phyloP scores from a whole-genome alignment of 2,329 filamentous ascomycete genomes.

The Alternaria gansuensis region DNA sequence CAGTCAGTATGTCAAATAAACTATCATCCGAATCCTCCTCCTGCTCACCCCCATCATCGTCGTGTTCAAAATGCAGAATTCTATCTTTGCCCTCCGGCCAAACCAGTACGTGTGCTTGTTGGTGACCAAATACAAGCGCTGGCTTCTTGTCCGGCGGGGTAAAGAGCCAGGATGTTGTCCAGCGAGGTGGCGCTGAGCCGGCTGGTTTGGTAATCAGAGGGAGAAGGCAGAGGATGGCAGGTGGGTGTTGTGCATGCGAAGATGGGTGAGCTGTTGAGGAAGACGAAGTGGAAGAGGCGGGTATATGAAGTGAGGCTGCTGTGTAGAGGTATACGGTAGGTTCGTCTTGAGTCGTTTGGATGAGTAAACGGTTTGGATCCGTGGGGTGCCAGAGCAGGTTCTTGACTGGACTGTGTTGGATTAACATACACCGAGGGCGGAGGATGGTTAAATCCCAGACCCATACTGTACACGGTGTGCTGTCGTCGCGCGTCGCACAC shows the following conservation, averaged over 20 bases:
- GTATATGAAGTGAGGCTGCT: slow-evolving; percentile 12
- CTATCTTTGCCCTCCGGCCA: slow-evolving; percentile 55
- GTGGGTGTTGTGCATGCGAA: slow-evolving; percentile 24
- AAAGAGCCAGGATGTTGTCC: slow-evolving; percentile 42
- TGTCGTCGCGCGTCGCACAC: slow-evolving; percentile 52
- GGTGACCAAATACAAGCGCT: slow-evolving; percentile 49
- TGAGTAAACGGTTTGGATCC: slow-evolving; percentile 50
- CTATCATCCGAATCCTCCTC: slow-evolving; percentile 58
- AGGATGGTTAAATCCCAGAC: slow-evolving; percentile 57
- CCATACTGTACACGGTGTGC: slow-evolving; percentile 57
- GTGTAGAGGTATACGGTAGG: slow-evolving; percentile 55
- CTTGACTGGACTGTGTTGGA: slow-evolving; percentile 58
- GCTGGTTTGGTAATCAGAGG: slow-evolving; percentile 38
- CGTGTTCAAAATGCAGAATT: slow-evolving; percentile 42
- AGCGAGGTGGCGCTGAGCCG: slow-evolving; percentile 31
- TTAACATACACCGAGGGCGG: slow-evolving; percentile 52
- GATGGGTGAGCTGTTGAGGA: slow-evolving; percentile 26
- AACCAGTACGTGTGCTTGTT: slow-evolving; percentile 51
- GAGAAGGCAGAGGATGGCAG: slow-evolving; percentile 38
- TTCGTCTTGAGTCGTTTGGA: slow-evolving; percentile 55
- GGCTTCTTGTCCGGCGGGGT: slow-evolving; percentile 44
- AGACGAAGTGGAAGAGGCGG: slow-evolving; percentile 24
- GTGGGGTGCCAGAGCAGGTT: slow-evolving; percentile 57
- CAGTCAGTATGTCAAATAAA: slow-evolving; percentile 59
- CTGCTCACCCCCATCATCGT: slow-evolving; percentile 33